These are phyloP conservation scores for Persicaria tinctoria DNA, from an alignment of 148 eudicot genomes.

Conservation along the genomic window DNA sequence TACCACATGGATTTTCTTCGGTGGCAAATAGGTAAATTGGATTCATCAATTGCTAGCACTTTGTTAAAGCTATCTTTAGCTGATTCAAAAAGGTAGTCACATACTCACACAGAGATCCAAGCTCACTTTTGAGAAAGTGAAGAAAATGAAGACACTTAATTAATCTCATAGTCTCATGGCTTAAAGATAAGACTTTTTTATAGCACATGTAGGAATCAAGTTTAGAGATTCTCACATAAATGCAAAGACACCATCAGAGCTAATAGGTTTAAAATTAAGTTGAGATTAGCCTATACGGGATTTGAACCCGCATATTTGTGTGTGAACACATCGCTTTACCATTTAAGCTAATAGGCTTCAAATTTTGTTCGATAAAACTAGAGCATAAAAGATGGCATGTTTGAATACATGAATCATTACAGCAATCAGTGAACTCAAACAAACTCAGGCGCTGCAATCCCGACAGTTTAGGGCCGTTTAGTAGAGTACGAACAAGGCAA, in stretches of 20 bases:
- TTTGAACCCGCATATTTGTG: no score
- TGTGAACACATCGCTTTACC: no score
- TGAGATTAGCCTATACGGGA: no score
- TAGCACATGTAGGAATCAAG: background rate
- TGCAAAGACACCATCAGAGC: constrained; percentile 1
- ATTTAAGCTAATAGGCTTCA: no score
- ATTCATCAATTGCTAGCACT: background rate
- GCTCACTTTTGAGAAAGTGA: constrained; percentile 21
- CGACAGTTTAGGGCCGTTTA: no score
- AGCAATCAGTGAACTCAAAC: no score
- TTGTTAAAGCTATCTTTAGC: constrained; percentile 9
- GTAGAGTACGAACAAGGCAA: no score
- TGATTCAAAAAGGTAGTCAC: constrained; percentile 17
- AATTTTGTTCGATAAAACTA: no score
- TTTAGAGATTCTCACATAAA: background rate
- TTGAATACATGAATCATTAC: no score
- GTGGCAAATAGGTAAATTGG: constrained; percentile 12
- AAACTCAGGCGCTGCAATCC: no score
- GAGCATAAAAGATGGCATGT: no score
- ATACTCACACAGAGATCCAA: background rate
- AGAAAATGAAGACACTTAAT: constrained; percentile 16
- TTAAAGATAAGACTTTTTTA: background rate
- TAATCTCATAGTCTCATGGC: background rate
- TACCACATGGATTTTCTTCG: background rate
- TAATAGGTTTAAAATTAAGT: no score